phyloP scores from a whole-genome alignment of 805 yeast genomes.

The Candida dajiaensis region DNA sequence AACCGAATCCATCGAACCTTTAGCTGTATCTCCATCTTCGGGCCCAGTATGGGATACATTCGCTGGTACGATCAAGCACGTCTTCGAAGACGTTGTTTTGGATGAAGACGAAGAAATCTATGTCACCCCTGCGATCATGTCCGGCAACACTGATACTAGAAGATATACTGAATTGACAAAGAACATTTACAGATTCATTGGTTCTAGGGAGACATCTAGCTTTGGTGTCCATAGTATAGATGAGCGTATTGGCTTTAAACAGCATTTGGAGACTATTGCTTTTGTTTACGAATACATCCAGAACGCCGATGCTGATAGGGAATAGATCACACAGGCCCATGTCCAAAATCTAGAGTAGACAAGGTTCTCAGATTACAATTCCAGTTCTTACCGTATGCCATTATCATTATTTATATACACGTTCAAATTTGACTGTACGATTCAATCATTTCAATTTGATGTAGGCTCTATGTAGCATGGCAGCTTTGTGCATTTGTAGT shows the following conservation, averaged over 20 bases:
- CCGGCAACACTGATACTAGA: slow-evolving; percentile 58
- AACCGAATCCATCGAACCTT: background rate
- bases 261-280: slow-evolving; percentile 54
- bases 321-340: too few relatives aligned
- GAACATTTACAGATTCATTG: slow-evolving; percentile 45
- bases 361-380: too few relatives aligned
- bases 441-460: slow-evolving; percentile 37
- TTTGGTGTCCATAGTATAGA: slow-evolving; percentile 50
- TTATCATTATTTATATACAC: background rate
- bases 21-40: slow-evolving; percentile 2
- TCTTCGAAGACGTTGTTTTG: slow-evolving; percentile 37
- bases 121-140: slow-evolving; percentile 41
- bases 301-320: background rate
- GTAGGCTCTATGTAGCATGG: slow-evolving; percentile 84
- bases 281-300: slow-evolving; percentile 44
- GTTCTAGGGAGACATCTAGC: slow-evolving; percentile 11
- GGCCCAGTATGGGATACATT: slow-evolving; percentile 40
- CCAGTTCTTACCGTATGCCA: background rate
- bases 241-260: slow-evolving; percentile 47
- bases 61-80: slow-evolving; percentile 50
- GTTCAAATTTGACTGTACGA: background rate
- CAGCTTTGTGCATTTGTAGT: slow-evolving; percentile 75
- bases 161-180: slow-evolving; percentile 48
- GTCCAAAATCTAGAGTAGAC: too few relatives aligned
- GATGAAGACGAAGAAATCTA: slow-evolving; percentile 16